Evolutionary conservation across 2,329 filamentous ascomycete species (phyloP).

Genomic region (Furcasterigmium sp.): DNA sequence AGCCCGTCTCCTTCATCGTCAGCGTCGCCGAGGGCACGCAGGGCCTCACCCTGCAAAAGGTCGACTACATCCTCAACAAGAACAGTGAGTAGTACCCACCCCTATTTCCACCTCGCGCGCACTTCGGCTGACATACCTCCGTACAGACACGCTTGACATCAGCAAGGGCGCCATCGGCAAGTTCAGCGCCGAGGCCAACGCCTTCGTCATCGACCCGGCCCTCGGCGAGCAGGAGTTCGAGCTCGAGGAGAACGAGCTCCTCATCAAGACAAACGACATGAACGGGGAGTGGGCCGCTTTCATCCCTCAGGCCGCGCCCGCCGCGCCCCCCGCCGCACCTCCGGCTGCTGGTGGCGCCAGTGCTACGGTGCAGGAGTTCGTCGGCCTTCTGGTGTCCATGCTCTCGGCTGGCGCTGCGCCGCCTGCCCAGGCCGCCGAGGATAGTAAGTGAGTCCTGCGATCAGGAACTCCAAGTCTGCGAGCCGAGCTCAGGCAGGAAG

Average conservation of each 20-base stretch:
- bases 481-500: too few relatives aligned
- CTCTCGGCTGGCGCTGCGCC: background rate
- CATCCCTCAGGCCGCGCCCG: conserved; percentile 18
- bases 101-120: background rate
- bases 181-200: conserved; percentile 26
- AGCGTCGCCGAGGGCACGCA: conserved; percentile 23
- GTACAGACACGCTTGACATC: conserved; percentile 25
- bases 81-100: conserved; percentile 20
- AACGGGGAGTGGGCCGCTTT: conserved; percentile 28
- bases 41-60: conserved; percentile 28
- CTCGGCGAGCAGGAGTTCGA: conserved; percentile 36
- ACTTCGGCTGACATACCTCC: background rate
- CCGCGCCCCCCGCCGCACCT: conserved; percentile 1
- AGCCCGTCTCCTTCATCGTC: conserved; percentile 29
- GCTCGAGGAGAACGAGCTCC: conserved; percentile 32
- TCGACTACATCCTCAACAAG: conserved; percentile 32
- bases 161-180: conserved; percentile 27
- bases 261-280: conserved; percentile 21
- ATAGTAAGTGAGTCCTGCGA: too few relatives aligned
- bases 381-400: background rate
- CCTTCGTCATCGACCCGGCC: conserved; percentile 27
- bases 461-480: too few relatives aligned
- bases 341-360: background rate
- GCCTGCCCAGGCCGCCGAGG: too few relatives aligned
- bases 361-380: background rate